Conservation (phyloP, 2,329 filamentous ascomycete genomes). For the Aspergillus fijiensis region DNA sequence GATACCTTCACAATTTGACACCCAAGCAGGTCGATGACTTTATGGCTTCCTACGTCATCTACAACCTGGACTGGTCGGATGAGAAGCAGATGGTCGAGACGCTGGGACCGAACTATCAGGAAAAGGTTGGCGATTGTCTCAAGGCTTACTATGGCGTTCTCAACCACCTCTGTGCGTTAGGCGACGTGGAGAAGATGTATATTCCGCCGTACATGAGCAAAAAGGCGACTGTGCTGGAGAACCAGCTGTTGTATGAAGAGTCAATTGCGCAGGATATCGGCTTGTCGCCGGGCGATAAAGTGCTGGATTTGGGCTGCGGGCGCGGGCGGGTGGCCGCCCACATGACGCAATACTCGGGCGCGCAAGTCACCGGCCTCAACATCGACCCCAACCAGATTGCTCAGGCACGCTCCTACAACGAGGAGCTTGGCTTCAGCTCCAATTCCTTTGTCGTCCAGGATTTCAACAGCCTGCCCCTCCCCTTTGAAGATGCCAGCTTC, state of each 20-base stretch:
- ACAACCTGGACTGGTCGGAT: slow-evolving; percentile 57
- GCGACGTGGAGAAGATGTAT: slow-evolving; percentile 60
- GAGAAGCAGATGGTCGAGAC: slow-evolving; percentile 50
- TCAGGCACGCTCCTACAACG: slow-evolving; percentile 49
- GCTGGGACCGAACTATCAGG: slow-evolving; percentile 51
- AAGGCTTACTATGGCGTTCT: slow-evolving; percentile 55
- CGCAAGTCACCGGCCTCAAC: slow-evolving; percentile 53
- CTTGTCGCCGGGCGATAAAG: slow-evolving; percentile 47
- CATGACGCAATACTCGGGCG: slow-evolving; percentile 52
- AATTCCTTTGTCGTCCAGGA: slow-evolving; percentile 51
- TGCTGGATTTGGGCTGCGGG: slow-evolving; percentile 55
- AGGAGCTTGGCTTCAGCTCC: slow-evolving; percentile 46
- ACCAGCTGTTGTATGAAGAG: slow-evolving; percentile 56
- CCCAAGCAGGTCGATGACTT: slow-evolving; percentile 55
- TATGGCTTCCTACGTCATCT: slow-evolving; percentile 58
- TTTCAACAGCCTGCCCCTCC: slow-evolving; percentile 54
- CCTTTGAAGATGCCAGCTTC: slow-evolving; percentile 51
- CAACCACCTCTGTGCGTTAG: slow-evolving; percentile 56
- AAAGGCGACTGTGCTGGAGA: slow-evolving; percentile 51
- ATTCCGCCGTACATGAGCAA: slow-evolving; percentile 56
- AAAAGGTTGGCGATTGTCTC: slow-evolving; percentile 53
- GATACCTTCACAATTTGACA: slow-evolving; percentile 50
- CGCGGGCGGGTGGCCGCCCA: slow-evolving; percentile 56
- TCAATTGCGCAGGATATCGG: slow-evolving; percentile 51
- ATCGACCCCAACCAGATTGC: slow-evolving; percentile 55